A percentile compares a stretch with the other conserved stretches of the same genome.
Conservation (phyloP, 2,329 filamentous ascomycete genomes). For the Hypoxylon sp. region DNA sequence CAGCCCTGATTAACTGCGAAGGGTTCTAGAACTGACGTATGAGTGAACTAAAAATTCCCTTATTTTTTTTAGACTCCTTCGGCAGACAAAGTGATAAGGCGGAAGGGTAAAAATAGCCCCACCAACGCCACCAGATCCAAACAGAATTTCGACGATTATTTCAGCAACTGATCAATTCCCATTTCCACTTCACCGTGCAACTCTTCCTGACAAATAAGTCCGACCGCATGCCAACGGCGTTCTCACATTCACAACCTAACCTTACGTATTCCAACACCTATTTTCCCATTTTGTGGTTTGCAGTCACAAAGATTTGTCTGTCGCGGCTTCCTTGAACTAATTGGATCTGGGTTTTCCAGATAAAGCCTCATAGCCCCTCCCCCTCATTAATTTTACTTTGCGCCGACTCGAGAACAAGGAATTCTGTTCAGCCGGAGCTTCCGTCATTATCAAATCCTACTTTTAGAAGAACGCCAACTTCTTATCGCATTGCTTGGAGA, state of each 20-base stretch:
- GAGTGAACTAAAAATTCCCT: slow-evolving; percentile 18
- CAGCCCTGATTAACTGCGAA: slow-evolving; percentile 26
- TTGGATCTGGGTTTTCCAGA: slow-evolving; percentile 26
- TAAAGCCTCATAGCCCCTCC: slow-evolving; percentile 46
- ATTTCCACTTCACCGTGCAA: slow-evolving; percentile 19
- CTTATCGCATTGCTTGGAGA: neutral
- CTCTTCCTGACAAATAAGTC: slow-evolving; percentile 24
- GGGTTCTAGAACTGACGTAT: slow-evolving; percentile 42
- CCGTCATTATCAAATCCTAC: slow-evolving; percentile 15
- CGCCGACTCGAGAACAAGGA: slow-evolving; percentile 11
- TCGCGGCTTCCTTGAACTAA: slow-evolving; percentile 17
- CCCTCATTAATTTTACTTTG: slow-evolving; percentile 18
- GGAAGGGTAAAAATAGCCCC: slow-evolving; percentile 37
- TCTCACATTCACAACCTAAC: slow-evolving; percentile 7
- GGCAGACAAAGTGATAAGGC: slow-evolving; percentile 1
- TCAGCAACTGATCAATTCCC: slow-evolving; percentile 36
- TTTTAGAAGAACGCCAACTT: slow-evolving; percentile 4
- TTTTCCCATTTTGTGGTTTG: neutral
- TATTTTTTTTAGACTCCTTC: slow-evolving; percentile 20
- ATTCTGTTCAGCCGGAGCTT: slow-evolving; percentile 25
- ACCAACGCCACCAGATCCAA: slow-evolving; percentile 40
- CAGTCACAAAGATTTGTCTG: slow-evolving; percentile 11
- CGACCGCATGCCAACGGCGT: slow-evolving; percentile 17
- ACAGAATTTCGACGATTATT: slow-evolving; percentile 41
- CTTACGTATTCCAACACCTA: neutral